Conservation (phyloP, 192 early-diverging fungal species). For the Entophlyctis luteolus region DNA sequence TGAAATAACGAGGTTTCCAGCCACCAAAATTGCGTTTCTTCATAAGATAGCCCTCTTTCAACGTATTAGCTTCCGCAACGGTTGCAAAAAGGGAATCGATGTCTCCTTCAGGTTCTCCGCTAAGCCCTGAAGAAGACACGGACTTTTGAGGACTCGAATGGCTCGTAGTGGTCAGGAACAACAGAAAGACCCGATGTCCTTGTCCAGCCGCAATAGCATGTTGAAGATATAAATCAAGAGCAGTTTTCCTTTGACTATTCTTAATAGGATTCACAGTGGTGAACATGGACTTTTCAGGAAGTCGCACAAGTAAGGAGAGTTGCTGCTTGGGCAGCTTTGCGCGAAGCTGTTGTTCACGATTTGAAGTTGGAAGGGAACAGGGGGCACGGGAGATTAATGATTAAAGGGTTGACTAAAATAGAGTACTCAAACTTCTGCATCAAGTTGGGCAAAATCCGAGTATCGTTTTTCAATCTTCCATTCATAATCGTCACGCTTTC, state of each 20-base stretch:
- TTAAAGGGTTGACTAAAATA: slow-evolving; percentile 31
- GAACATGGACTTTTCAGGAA: slow-evolving; percentile 84
- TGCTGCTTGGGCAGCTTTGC: slow-evolving; percentile 31
- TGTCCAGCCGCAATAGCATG: slow-evolving; percentile 56
- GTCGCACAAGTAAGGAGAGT: slow-evolving; percentile 61
- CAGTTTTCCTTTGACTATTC: slow-evolving; percentile 79
- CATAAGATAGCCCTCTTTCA: slow-evolving; percentile 84
- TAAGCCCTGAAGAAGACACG: no score
- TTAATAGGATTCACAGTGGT: slow-evolving; percentile 77
- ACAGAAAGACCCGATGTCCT: slow-evolving; percentile 47
- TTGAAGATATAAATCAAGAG: slow-evolving; percentile 80
- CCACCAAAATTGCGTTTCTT: slow-evolving; percentile 95
- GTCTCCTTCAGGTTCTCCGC: no score
- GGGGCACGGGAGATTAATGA: no score
- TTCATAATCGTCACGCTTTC: slow-evolving; percentile 42
- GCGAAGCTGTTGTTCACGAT: slow-evolving; percentile 16
- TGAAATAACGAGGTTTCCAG: slow-evolving; percentile 88
- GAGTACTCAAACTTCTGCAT: slow-evolving; percentile 81
- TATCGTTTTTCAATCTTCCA: slow-evolving; percentile 89
- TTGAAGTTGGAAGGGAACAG: neutral
- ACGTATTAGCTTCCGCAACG: neutral
- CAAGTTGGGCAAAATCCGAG: slow-evolving; percentile 77
- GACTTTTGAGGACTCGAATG: no score
- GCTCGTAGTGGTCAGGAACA: slow-evolving; percentile 80
- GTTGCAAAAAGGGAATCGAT: no score